Percentiles rank a stretch among this genome's conserved stretches.
Conservation (phyloP, 495 filamentous ascomycete species). For the Aspergillus bridgeri region DNA sequence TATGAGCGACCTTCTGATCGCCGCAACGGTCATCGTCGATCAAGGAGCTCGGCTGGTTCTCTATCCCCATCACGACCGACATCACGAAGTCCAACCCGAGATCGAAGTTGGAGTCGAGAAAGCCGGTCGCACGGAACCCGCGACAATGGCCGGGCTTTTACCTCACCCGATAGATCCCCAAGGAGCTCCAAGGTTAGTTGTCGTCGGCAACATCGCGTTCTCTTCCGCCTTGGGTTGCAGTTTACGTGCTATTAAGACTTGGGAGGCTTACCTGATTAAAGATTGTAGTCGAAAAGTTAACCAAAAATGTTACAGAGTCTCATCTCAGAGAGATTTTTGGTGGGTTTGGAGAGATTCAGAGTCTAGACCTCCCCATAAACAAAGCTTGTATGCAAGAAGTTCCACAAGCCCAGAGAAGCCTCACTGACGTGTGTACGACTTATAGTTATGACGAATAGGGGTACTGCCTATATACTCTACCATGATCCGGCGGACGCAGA, state of each 20-base stretch:
- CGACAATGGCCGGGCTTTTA: constrained; percentile 49
- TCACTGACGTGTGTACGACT: constrained; percentile 8
- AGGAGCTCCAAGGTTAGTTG: constrained; percentile 57
- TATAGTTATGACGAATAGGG: constrained; percentile 82
- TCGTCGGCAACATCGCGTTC: too few relatives aligned
- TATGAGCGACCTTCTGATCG: constrained; percentile 25
- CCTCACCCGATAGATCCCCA: constrained; percentile 36
- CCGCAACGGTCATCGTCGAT: constrained; percentile 36
- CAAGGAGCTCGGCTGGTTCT: constrained; percentile 45
- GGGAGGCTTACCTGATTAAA: constrained; percentile 32
- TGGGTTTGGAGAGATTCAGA: constrained; percentile 77
- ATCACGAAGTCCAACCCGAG: constrained; percentile 41
- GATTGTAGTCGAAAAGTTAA: constrained; percentile 95
- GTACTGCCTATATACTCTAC: constrained; percentile 93
- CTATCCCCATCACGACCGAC: constrained; percentile 28
- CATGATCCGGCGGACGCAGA: constrained; percentile 74
- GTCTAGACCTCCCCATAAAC: constrained; percentile 87
- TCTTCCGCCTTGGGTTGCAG: too few relatives aligned
- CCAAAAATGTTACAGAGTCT: constrained; percentile 86
- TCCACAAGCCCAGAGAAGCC: background rate
- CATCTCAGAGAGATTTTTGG: constrained; percentile 93
- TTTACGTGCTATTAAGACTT: background rate
- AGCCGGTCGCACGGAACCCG: constrained; percentile 37
- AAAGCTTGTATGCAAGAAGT: constrained; percentile 57
- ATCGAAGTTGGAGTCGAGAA: constrained; percentile 31